Conservation (phyloP, 2,329 filamentous ascomycete species). For the Onygenales sp. region DNA sequence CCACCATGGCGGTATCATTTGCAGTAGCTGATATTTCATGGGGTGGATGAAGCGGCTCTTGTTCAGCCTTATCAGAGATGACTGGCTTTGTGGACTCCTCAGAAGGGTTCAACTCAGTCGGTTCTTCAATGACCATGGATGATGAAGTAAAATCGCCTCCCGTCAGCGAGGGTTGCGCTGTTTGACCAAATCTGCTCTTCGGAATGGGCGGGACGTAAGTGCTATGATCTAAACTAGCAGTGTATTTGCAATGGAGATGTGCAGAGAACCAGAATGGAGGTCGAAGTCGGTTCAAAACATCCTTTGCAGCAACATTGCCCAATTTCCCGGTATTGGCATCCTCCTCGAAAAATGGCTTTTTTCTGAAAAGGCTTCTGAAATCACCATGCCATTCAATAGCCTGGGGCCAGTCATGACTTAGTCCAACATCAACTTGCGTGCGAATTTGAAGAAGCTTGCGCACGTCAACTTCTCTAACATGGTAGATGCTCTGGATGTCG, state of each 20-base stretch:
- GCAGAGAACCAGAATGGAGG: constrained; percentile 89
- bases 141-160: neutral
- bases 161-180: neutral
- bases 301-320: constrained; percentile 69
- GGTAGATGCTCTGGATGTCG: constrained; percentile 76
- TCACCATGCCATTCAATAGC: constrained; percentile 73
- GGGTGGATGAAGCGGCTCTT: neutral
- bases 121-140: constrained; percentile 2
- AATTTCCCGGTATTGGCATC: constrained; percentile 69
- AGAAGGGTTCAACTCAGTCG: neutral
- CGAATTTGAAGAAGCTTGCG: constrained; percentile 75
- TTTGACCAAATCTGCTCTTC: neutral
- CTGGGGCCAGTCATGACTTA: constrained; percentile 94
- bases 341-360: constrained; percentile 63
- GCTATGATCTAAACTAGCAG: constrained; percentile 50
- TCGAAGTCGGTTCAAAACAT: constrained; percentile 70
- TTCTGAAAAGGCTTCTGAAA: constrained; percentile 54
- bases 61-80: neutral
- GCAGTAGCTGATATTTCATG: neutral
- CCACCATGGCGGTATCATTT: neutral
- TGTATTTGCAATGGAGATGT: constrained; percentile 82
- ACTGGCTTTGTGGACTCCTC: neutral
- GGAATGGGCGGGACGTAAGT: constrained; percentile 14
- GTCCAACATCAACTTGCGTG: constrained; percentile 81
- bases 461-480: constrained; percentile 81